Conservation (phyloP, 2,329 filamentous ascomycete species). For the Periconia digitata region DNA sequence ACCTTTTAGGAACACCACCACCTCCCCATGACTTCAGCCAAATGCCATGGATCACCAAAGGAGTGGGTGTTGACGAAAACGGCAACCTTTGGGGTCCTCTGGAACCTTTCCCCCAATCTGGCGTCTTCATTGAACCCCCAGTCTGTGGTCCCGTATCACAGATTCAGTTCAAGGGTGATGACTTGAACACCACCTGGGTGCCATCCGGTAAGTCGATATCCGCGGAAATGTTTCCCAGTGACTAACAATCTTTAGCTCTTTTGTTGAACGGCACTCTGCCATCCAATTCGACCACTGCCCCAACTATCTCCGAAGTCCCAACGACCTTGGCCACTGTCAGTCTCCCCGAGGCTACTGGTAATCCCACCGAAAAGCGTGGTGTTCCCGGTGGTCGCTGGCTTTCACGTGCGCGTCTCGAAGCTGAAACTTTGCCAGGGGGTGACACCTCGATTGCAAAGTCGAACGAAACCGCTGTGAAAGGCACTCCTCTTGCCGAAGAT, state of each 20-base stretch:
- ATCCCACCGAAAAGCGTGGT: background rate
- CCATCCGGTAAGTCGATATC: background rate
- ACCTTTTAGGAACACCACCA: slow-evolving; percentile 28
- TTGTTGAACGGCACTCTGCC: background rate
- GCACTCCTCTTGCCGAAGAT: no score
- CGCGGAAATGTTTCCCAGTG: background rate
- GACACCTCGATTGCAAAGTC: background rate
- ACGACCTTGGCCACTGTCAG: background rate
- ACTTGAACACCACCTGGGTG: background rate
- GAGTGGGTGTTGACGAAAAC: slow-evolving; percentile 10
- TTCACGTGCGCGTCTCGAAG: background rate
- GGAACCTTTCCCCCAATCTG: slow-evolving; percentile 26
- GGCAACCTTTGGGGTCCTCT: slow-evolving; percentile 31
- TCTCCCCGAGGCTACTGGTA: background rate
- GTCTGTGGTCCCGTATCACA: background rate
- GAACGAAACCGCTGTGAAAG: background rate
- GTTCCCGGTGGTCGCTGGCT: background rate
- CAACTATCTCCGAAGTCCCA: background rate
- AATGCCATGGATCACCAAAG: slow-evolving; percentile 30
- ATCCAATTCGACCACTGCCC: background rate
- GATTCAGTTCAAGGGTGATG: background rate
- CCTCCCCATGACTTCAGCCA: slow-evolving; percentile 13
- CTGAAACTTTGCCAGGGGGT: background rate
- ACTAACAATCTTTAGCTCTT: background rate
- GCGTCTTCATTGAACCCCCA: slow-evolving; percentile 5